Evolutionary conservation across 2,329 filamentous ascomycete genomes (phyloP), one percentile per base, ranked within the genome.

Genomic region (Rhynchosporium graminicola): DNA sequence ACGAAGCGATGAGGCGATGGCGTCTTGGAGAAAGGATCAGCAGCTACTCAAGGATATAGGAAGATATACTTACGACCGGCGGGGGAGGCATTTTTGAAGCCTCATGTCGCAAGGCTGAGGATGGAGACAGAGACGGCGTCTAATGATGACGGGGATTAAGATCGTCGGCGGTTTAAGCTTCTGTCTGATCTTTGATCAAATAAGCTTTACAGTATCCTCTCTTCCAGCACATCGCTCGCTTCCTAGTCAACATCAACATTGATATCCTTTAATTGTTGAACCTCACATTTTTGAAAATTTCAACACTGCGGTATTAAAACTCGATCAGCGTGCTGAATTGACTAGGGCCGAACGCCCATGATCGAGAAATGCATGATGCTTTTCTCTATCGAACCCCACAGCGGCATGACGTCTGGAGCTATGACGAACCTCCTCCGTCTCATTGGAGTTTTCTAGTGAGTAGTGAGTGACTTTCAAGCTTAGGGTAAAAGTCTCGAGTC

Each of bases 1-100:
- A 76, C 64, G 64, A 76, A 77, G 42, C 75, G 70, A 66, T 75
- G 74, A 0, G 75, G 75, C 8, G 74, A 76, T 8, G 75, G 75
- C 40, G 75, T 77, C 75, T 20, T 77, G 38, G 15, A 33, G n/a
- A 20, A n/a, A 31, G 56, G 36, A 57, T 71, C 52, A 69, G 62
- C 59, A 36, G 46, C 51, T 15, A 31, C 6, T 26, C 45, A 31
- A 20, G 26, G 15, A 57, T 28, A 28, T 43, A 56, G 20, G 13
- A 57, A 10, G 15, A 33, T 9, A 45, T 26, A 57, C 70, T 66
- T 67, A 75, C 74, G 58, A 71, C 67, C 43, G 72, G 73, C 45
- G 72, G 72, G 67, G 73, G 71, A 63, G 68, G 69, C 73, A 75
- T 75, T 50, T 57, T 65, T 28, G 46, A 55, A 64, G 46, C 48